Conservation (phyloP, 768 basidiomycete genomes). For the Boletus patriciae region DNA sequence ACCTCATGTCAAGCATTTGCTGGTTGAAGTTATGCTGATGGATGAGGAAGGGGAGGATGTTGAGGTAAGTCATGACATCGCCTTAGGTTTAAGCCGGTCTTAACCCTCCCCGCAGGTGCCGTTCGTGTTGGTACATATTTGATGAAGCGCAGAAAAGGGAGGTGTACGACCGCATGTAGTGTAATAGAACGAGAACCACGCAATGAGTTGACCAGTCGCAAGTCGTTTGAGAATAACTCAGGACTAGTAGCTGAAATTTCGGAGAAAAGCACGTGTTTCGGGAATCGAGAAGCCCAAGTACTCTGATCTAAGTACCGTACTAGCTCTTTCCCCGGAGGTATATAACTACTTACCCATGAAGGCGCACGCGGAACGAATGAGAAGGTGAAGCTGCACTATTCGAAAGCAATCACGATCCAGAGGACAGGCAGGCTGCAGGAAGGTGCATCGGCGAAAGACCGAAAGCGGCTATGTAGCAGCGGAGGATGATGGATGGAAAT, state of each 20-base stretch:
- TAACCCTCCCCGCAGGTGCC: conserved; percentile 55
- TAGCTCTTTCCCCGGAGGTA: conserved; percentile 10
- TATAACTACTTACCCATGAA: conserved; percentile 50
- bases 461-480: conserved; percentile 16
- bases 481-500: conserved; percentile 28
- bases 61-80: conserved; percentile 53
- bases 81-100: neutral
- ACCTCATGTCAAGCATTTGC: conserved; percentile 76
- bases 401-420: conserved; percentile 24
- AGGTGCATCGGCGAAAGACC: conserved; percentile 8
- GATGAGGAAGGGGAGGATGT: conserved; percentile 95
- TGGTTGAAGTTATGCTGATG: conserved; percentile 92
- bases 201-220: neutral
- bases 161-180: conserved; percentile 6
- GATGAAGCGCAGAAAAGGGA: conserved; percentile 14
- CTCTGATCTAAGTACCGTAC: conserved; percentile 21
- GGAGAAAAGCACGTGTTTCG: conserved; percentile 1
- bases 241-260: neutral
- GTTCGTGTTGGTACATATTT: conserved; percentile 76
- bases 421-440: conserved; percentile 1
- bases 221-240: neutral
- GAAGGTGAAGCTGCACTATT: conserved; percentile 24
- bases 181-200: conserved; percentile 3
- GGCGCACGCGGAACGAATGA: conserved; percentile 23
- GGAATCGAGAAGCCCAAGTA: conserved; percentile 14